These are phyloP conservation scores for Podospora comata DNA, from an alignment of 495 filamentous ascomycete species.

Conservation along the genomic window DNA sequence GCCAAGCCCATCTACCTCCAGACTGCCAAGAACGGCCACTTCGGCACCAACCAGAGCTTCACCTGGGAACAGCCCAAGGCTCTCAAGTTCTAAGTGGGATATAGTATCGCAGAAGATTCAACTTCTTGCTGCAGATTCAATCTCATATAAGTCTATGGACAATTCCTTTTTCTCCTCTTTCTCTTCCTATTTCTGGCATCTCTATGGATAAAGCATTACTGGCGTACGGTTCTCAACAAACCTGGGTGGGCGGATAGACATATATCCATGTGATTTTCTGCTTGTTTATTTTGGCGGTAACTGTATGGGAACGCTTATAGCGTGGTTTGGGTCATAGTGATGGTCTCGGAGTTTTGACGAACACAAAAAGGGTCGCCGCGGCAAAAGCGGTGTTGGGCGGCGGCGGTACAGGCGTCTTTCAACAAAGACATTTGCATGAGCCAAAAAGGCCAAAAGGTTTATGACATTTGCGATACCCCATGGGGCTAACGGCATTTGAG, in stretches of 20 bases:
- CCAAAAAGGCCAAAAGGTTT: conserved; percentile 31
- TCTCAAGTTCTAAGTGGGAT: conserved; percentile 71
- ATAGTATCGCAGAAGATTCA: conserved; percentile 36
- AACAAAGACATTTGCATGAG: conserved; percentile 43
- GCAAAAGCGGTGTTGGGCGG: conserved; percentile 20
- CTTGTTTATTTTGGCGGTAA: conserved; percentile 15
- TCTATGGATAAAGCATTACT: conserved; percentile 31
- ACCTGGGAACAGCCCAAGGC: conserved; percentile 97
- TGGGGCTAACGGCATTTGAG: conserved; percentile 33
- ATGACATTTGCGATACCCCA: conserved; percentile 37
- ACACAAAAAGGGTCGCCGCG: conserved; percentile 26
- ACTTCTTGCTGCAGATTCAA: conserved; percentile 34
- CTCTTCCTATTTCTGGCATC: conserved; percentile 25
- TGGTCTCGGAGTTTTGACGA: conserved; percentile 28
- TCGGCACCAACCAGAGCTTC: conserved; percentile 94
- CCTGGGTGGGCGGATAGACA: conserved; percentile 37
- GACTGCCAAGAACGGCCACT: conserved; percentile 99
- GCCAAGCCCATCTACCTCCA: conserved; percentile 95
- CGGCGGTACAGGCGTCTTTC: conserved; percentile 37
- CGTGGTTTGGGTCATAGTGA: conserved; percentile 16
- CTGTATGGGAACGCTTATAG: conserved; percentile 18
- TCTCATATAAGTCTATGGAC: conserved; percentile 31
- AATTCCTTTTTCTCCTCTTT: conserved; percentile 18
- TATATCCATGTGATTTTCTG: conserved; percentile 32
- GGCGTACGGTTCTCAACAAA: conserved; percentile 46